Evolutionary conservation across 306 rosid genomes (phyloP), one percentile per base, ranked within the genome.

Genomic region (Trifolium subterraneum): DNA sequence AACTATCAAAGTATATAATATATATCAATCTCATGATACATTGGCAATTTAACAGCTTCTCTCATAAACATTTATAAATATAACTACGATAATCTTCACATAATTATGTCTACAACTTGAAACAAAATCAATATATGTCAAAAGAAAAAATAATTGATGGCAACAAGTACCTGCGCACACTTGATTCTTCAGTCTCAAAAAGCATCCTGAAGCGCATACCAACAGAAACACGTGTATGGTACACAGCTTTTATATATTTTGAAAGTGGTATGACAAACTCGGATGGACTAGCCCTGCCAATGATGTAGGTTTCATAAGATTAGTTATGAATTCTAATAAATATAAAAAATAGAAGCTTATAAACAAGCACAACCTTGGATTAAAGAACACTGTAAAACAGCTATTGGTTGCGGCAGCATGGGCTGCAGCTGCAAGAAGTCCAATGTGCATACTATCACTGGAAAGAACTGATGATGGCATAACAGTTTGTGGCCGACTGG

Each of bases 161-260:
- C 60, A 15, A 78, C 72, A 66, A 18, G 22, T 89, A 89, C 97
- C 97, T 83, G 74, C 97, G 90, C 69, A 92, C 96, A 64, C 97
- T 89, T 7, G 97, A 92, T 79, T 92, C 96, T 80, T 92, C 96
- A 25, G 97, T 92, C 85, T 92, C 96, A 70, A 89, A 92, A 72
- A 89, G 93, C 97, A 92, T 92, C 82, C 96, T 86, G 48, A 92
- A 92, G 16, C 96, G 97, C 97, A 92, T 87, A 69, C 97, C 97
- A 78, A 92, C 96, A 74, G 97, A 92, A 74, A 92, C 87, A 33
- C 96, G 90, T 55, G 97, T 88, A 79, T 92, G 96, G 86, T 80
- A 92, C 76, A 86, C 93, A 74, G 97, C 96, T 82, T 92, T 92
- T 81, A 89, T 83, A 83, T 88, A 92, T 82, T 92, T 92, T 39